Conservation (phyloP, 1,139 yeast genomes). For the Saccharomyces hybrid region DNA sequence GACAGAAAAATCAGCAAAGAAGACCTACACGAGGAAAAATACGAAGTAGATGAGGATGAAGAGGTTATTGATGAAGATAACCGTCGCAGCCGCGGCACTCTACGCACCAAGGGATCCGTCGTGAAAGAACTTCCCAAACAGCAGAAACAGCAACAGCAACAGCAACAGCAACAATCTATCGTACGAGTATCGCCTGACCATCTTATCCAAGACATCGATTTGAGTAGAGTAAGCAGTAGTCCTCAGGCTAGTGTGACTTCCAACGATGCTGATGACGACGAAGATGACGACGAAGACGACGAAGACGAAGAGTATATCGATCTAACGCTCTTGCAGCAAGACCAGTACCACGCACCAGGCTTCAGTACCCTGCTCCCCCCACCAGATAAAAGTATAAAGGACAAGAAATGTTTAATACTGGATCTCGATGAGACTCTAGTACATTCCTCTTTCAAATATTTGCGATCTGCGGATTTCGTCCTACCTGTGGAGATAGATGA, state of each 20-base stretch:
- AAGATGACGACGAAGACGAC: not conserved
- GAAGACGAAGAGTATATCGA: constrained; percentile 33
- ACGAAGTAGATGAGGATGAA: constrained; percentile 3
- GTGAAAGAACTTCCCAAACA: not conserved
- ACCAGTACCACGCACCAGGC: constrained; percentile 50
- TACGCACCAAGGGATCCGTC: not conserved
- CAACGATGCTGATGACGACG: constrained; percentile 1
- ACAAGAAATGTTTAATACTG: constrained; percentile 76
- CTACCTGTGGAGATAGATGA: constrained; percentile 86
- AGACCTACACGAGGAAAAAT: constrained; percentile 1
- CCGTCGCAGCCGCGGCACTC: not conserved
- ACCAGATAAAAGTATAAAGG: constrained; percentile 33
- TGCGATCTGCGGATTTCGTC: constrained; percentile 88
- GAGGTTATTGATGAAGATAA: not conserved
- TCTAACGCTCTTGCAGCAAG: constrained; percentile 55
- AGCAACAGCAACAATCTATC: not conserved
- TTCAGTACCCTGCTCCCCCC: constrained; percentile 59
- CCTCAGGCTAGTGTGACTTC: not conserved
- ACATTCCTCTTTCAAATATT: constrained; percentile 85
- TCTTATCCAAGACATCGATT: not conserved
- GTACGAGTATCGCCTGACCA: not conserved
- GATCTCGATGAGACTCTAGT: constrained; percentile 94
- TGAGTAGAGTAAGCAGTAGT: not conserved
- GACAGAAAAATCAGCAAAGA: not conserved
- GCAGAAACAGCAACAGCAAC: not conserved